Evolutionary conservation across 164 flowering plant genomes (phyloP).

Genomic region (Macadamia tetraphylla): DNA sequence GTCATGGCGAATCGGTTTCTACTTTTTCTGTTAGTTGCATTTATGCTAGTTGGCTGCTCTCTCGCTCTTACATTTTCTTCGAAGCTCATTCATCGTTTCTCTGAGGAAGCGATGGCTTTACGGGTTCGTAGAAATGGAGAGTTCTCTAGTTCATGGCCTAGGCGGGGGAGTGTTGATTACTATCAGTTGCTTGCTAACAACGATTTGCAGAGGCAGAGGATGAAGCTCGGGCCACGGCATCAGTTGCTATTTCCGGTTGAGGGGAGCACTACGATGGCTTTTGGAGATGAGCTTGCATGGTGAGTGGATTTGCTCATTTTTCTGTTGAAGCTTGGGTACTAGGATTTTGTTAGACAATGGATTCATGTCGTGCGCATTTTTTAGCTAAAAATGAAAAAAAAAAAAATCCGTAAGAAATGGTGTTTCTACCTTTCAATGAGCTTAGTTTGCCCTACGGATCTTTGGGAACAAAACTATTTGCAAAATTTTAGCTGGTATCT

Average conservation of each 20-base stretch:
- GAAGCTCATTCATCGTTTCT: slow-evolving; percentile 68
- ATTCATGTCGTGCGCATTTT: neutral
- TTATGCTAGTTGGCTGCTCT: slow-evolving; percentile 4
- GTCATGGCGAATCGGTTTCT: slow-evolving; percentile 14
- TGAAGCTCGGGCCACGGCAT: slow-evolving; percentile 48
- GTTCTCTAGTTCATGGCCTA: slow-evolving; percentile 31
- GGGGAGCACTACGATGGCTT: slow-evolving; percentile 58
- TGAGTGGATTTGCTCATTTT: slow-evolving; percentile 15
- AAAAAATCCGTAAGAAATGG: neutral
- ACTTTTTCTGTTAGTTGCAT: slow-evolving; percentile 3
- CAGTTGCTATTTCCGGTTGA: slow-evolving; percentile 59
- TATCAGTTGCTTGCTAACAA: slow-evolving; percentile 40
- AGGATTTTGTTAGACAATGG: neutral
- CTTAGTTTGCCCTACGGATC: neutral
- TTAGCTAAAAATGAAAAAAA: no score
- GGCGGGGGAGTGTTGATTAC: slow-evolving; percentile 45
- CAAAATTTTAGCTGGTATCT: neutral
- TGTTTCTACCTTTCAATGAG: neutral
- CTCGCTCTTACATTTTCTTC: slow-evolving; percentile 30
- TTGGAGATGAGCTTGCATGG: slow-evolving; percentile 91
- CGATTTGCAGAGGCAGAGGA: slow-evolving; percentile 64
- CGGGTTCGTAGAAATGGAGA: slow-evolving; percentile 21
- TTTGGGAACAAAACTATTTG: neutral
- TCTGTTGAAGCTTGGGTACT: neutral
- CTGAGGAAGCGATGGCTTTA: slow-evolving; percentile 52